Evolutionary conservation across 331 rosid species (phyloP).

Genomic region (Ulmus americana): DNA sequence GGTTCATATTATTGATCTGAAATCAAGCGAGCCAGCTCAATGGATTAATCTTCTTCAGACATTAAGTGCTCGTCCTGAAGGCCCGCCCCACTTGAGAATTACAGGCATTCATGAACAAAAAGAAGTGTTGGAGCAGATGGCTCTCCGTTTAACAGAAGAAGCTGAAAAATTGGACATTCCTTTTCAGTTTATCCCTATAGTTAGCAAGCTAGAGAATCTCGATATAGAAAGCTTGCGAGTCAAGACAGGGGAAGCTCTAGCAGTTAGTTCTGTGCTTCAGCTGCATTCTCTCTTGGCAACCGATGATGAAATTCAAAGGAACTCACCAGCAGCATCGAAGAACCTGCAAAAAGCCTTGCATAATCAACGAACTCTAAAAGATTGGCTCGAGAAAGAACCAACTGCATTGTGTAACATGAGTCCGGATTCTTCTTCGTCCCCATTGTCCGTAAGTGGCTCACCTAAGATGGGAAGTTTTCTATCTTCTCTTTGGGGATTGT

Average conservation of each 20-base stretch:
- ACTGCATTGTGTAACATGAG: conserved; percentile 33
- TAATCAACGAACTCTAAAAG: conserved; percentile 56
- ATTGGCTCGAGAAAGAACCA: conserved; percentile 64
- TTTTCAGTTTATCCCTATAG: conserved; percentile 58
- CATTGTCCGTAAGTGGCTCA: conserved; percentile 50
- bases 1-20: conserved; percentile 77
- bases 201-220: conserved; percentile 65
- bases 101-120: conserved; percentile 67
- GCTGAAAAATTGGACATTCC: conserved; percentile 69
- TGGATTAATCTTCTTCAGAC: conserved; percentile 64
- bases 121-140: conserved; percentile 67
- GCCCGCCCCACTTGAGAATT: conserved; percentile 76
- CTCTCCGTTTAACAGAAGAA: conserved; percentile 43
- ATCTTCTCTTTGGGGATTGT: conserved; percentile 42
- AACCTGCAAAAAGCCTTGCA: conserved; percentile 45
- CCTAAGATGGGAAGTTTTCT: conserved; percentile 68
- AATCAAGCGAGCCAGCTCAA: conserved; percentile 66
- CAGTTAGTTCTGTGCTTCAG: conserved; percentile 65
- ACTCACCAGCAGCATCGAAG: conserved; percentile 41
- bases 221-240: conserved; percentile 63
- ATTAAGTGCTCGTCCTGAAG: conserved; percentile 49
- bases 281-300: conserved; percentile 66
- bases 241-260: conserved; percentile 84
- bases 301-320: conserved; percentile 48
- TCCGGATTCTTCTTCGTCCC: conserved; percentile 63